Evolutionary conservation across 2,329 filamentous ascomycete species (phyloP), one percentile per base, ranked within the genome.

Genomic region (Stagonosporopsis vannaccii): DNA sequence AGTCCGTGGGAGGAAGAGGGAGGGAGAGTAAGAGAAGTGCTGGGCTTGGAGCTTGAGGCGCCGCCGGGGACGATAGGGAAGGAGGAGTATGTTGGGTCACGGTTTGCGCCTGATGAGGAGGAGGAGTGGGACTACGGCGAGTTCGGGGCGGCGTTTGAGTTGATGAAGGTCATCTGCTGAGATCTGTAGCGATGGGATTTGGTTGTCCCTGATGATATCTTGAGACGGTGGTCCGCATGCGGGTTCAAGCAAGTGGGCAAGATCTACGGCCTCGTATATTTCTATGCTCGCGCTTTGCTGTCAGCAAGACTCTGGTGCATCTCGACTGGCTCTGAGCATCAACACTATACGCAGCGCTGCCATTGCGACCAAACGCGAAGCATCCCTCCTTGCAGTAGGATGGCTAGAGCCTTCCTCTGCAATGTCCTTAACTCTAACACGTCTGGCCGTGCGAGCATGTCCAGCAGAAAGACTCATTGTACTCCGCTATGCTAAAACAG

Each of bases 101-200:
- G 56, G n/a, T 69, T 71, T 44, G 53, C 51, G 9, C 60, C 56
- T 0, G 62, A 66, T 7, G 66, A 65, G 8, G 66, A 65, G 8
- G 66, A 66, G 13, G 62, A 65, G 9, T 73, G 70, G 69, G 68
- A 72, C 42, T 58, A 45, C 22, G 51, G 61, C 2, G 71, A 73
- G 46, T 69, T 50, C 9, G 51, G 13, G 13, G 4, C 44, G 19
- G 51, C 51, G 15, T 55, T 55, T 19, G 51, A 55, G 17, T 5
- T 55, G 19, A 55, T 55, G 51, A 55, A 55, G 23, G 33, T 22
- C 2, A 32, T 54, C 1, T 30, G 20, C 9, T 47, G 42, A 48
- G 8, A 15, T 1, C 13, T 32, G 13, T n/a, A 11, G 26, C 7
- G 30, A 5, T 0, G 17, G 17, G 3, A 11, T 20, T 12, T 19